Conservation (phyloP, 495 filamentous ascomycete species). For the Aspergillus carlsbadensis region DNA sequence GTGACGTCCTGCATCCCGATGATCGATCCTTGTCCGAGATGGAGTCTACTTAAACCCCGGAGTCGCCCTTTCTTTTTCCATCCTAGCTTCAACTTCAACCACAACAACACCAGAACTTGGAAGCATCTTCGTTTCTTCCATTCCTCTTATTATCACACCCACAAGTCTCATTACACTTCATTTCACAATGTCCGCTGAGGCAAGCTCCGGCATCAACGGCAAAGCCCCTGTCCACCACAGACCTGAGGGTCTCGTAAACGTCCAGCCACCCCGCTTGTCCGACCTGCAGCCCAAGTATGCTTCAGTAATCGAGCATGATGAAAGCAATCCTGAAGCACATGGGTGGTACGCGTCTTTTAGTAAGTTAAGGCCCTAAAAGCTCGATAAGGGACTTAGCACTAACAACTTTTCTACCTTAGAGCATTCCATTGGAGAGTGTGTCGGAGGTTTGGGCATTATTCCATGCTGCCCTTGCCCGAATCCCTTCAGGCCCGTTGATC, state of each 20-base stretch:
- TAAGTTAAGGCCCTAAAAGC: conserved; percentile 43
- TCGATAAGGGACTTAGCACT: not conserved
- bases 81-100: not conserved
- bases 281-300: conserved; percentile 93
- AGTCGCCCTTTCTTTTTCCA: conserved; percentile 5
- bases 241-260: conserved; percentile 57
- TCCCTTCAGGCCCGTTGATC: conserved; percentile 89
- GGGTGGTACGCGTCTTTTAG: conserved; percentile 93
- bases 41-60: conserved; percentile 1
- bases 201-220: conserved; percentile 29
- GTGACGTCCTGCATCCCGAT: not conserved
- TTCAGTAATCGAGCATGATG: conserved; percentile 63
- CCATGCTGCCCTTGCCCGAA: conserved; percentile 95
- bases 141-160: not conserved
- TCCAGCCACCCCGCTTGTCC: conserved; percentile 76
- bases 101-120: not conserved
- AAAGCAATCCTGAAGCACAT: conserved; percentile 65
- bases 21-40: too few species aligned
- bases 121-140: not conserved
- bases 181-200: conserved; percentile 30
- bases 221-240: conserved; percentile 39
- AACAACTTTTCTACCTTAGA: conserved; percentile 44
- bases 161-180: not conserved
- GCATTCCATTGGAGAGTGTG: conserved; percentile 68
- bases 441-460: conserved; percentile 83